Evolutionary conservation across 352 stramenopile genomes (phyloP), one percentile per base, ranked within the genome.

Genomic region (Pelagophyceae sp.): DNA sequence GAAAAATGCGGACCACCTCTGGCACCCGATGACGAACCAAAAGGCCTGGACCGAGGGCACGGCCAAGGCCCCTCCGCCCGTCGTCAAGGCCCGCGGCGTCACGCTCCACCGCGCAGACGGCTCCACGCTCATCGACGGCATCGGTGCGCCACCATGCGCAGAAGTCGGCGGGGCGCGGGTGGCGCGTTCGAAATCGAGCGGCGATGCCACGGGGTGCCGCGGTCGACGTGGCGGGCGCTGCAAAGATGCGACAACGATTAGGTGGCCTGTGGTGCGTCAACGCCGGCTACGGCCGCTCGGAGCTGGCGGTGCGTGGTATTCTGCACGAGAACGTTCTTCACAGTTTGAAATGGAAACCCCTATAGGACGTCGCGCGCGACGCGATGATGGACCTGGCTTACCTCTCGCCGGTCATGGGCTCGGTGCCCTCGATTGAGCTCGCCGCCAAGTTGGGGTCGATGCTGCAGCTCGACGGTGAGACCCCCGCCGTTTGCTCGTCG

Each of bases 401-500:
- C 37, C 67, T 58, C 17, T 5, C 33, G 3, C 67, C 67, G 67
- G 2, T 27, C 2, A 31, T 35, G 15, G 67, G 35, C 2, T 74
- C 67, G 17, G 27, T n/a, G 35, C 37, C 11, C 5, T 37, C 51
- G 67, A 74, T 74, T 31, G 35, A 74, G 38, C 67, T 74, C 35
- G 67, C 67, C 2, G 38, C 67, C 5, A 74, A 74, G 29, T 29
- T 74, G 6, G 19, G 17, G 17, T 33, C 51, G 27, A 11, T 74
- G 38, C 67, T 74, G 2, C 20, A 31, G 45, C 38, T 58, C 2
- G 2, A 31, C 31, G 17, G 67, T 37, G 61, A 11, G 11, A 35
- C 60, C 6, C 67, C 89, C 82, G 85, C 94, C 72, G 94, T 94
- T 82, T 95, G 94, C 78, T 88, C 90, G 20, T 90, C 87, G 51